Evolutionary conservation across 2,329 filamentous ascomycete genomes (phyloP).

Genomic region (Penicillium sp.): DNA sequence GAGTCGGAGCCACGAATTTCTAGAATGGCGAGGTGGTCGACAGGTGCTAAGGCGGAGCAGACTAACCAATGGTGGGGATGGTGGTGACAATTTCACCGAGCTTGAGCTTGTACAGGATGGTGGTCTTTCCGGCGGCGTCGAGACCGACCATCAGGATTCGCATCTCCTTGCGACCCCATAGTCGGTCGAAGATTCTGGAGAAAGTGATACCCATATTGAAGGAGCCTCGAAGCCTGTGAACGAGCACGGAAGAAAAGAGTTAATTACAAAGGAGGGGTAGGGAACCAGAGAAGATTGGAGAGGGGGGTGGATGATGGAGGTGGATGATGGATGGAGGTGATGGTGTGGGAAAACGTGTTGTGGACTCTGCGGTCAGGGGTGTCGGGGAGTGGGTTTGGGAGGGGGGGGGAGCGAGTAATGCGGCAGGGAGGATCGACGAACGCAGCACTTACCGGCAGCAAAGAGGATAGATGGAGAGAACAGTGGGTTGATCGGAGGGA

Average conservation of each 20-base stretch:
- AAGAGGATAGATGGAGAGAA: slow-evolving; percentile 8
- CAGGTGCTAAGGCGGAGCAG: slow-evolving; percentile 15
- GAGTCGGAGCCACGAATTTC: neutral
- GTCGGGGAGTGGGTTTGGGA: slow-evolving; percentile 14
- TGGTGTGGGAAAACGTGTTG: slow-evolving; percentile 30
- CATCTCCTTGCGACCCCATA: slow-evolving; percentile 99
- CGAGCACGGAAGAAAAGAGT: slow-evolving; percentile 6
- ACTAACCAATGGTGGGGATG: slow-evolving; percentile 94
- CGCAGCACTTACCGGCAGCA: slow-evolving; percentile 6
- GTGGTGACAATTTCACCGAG: slow-evolving; percentile 98
- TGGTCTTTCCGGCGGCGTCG: slow-evolving; percentile 99
- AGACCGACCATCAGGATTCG: slow-evolving; percentile 99
- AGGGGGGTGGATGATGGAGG: slow-evolving; percentile 10
- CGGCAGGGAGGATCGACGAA: slow-evolving; percentile 5
- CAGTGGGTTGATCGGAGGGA: slow-evolving; percentile 4
- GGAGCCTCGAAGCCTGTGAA: slow-evolving; percentile 34
- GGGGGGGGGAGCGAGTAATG: slow-evolving; percentile 17
- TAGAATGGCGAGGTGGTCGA: neutral
- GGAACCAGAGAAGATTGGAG: slow-evolving; percentile 20
- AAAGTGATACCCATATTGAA: slow-evolving; percentile 94
- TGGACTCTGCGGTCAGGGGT: slow-evolving; percentile 21
- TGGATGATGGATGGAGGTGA: slow-evolving; percentile 12
- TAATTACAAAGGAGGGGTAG: slow-evolving; percentile 19
- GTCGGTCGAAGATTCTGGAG: slow-evolving; percentile 93
- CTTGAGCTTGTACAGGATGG: slow-evolving; percentile 99